phyloP scores from a whole-genome alignment of 495 filamentous ascomycete species.

The Aspergillus saccharolyticus region DNA sequence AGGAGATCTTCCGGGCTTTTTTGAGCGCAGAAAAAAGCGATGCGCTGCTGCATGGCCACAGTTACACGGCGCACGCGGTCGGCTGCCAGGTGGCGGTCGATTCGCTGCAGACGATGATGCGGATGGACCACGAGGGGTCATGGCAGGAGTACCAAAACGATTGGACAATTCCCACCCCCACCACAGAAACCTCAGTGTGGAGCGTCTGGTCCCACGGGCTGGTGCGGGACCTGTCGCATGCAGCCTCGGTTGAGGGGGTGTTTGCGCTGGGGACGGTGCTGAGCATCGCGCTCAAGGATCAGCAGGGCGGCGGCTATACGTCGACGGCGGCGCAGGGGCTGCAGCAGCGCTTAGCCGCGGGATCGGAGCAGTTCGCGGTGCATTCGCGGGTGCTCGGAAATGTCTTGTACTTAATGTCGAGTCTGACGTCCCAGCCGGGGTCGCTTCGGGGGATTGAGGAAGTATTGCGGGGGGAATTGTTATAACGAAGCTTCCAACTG shows the following conservation, averaged over 20 bases:
- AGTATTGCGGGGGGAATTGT: slow-evolving; percentile 28
- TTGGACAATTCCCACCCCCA: slow-evolving; percentile 28
- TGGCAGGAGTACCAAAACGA: slow-evolving; percentile 46
- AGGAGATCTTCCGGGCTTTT: slow-evolving; percentile 68
- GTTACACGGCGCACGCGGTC: slow-evolving; percentile 74
- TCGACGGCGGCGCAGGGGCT: slow-evolving; percentile 58
- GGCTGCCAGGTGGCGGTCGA: slow-evolving; percentile 67
- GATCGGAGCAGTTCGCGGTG: slow-evolving; percentile 48
- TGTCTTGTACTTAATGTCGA: slow-evolving; percentile 73
- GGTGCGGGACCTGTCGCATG: slow-evolving; percentile 50
- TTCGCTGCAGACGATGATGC: slow-evolving; percentile 49
- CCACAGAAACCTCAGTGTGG: slow-evolving; percentile 42
- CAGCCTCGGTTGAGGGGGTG: slow-evolving; percentile 52
- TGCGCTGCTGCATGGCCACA: slow-evolving; percentile 73
- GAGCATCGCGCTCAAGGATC: slow-evolving; percentile 54
- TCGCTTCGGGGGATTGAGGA: slow-evolving; percentile 47
- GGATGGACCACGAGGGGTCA: slow-evolving; percentile 46
- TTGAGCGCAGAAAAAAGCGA: slow-evolving; percentile 61
- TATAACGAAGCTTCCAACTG: too few relatives aligned
- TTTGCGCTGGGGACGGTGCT: slow-evolving; percentile 69
- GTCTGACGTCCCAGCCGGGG: slow-evolving; percentile 51
- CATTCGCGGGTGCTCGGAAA: slow-evolving; percentile 73
- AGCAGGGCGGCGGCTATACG: slow-evolving; percentile 53
- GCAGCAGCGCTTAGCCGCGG: slow-evolving; percentile 47
- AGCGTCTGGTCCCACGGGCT: slow-evolving; percentile 61